Evolutionary conservation across 495 filamentous ascomycete genomes (phyloP).

Genomic region (Penicillium canariense): DNA sequence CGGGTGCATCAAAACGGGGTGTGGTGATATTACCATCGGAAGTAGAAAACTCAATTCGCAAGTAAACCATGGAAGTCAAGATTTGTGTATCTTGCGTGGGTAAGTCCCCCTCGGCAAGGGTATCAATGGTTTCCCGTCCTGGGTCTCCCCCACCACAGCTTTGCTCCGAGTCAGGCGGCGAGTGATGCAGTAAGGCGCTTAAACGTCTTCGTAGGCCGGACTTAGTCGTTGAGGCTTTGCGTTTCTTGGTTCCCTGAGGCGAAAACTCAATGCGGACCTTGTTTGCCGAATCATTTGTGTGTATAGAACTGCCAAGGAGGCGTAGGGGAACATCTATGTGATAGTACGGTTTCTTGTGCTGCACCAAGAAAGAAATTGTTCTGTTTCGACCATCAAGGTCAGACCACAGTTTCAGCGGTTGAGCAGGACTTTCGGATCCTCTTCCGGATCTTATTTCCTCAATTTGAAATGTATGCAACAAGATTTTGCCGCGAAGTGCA

Average conservation of each 20-base stretch:
- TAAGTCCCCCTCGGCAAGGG: background rate
- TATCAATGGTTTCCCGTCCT: background rate
- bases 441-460: background rate
- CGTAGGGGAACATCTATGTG: background rate
- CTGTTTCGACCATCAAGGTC: conserved; percentile 4
- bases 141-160: background rate
- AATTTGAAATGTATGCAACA: background rate
- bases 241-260: background rate
- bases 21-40: background rate
- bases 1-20: background rate
- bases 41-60: background rate
- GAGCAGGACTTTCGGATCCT: conserved; percentile 1
- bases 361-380: conserved; percentile 1
- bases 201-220: background rate
- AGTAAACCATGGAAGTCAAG: background rate
- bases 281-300: background rate
- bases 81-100: background rate
- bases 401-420: conserved; percentile 8
- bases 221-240: background rate
- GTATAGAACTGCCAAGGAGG: background rate
- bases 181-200: background rate
- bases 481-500: background rate
- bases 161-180: background rate
- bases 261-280: background rate
- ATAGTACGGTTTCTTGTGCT: background rate